Evolutionary conservation across 2,329 filamentous ascomycete genomes (phyloP), one percentile per base, ranked within the genome.

Genomic region (Colletotrichum godetiae): DNA sequence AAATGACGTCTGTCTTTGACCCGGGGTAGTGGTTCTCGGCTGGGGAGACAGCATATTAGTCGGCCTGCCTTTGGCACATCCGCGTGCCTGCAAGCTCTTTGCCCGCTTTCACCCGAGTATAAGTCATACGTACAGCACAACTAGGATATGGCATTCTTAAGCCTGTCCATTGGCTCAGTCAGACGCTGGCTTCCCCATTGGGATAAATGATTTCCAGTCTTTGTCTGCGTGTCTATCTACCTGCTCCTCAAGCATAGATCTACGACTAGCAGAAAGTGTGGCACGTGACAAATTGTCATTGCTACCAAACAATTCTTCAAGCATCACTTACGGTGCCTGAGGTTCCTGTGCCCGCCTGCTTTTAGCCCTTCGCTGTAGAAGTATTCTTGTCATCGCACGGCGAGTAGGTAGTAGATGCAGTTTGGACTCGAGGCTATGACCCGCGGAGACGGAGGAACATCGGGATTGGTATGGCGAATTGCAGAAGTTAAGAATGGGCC

Each of bases 1-100:
- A 59, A 67, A 69, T 72, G 66, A 69, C 66, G 59, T 64, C 59
- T 64, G 24, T 58, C 46, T 55, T 46, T 31, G 29, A 53, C 27
- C 70, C 55, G 15, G 70, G 31, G 46, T 35, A 24, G 46, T 27
- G 66, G 58, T 42, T 55, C 59, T 64, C 59, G 53, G 27, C 67
- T 33, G 53, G 63, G 59, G 27, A 63, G 53, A 64, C 29, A 52
- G 52, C 22, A 37, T 33, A 19, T 49, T 37, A 22, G n/a, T 24
- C 22, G 24, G n/a, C 31, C 24, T n/a, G 52, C 31, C 11, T 31
- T 52, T 42, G 15, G 22, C 31, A 31, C 22, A 57, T 31, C 55
- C n/a, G 10, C 22, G 29, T 33, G 15, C 24, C 33, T 52, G 19
- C 33, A 46, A 29, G 12, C 53, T 22, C 33, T 57, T 52, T 57